Evolutionary conservation across 768 basidiomycete species (phyloP).

Genomic region (Suillus occidentalis): DNA sequence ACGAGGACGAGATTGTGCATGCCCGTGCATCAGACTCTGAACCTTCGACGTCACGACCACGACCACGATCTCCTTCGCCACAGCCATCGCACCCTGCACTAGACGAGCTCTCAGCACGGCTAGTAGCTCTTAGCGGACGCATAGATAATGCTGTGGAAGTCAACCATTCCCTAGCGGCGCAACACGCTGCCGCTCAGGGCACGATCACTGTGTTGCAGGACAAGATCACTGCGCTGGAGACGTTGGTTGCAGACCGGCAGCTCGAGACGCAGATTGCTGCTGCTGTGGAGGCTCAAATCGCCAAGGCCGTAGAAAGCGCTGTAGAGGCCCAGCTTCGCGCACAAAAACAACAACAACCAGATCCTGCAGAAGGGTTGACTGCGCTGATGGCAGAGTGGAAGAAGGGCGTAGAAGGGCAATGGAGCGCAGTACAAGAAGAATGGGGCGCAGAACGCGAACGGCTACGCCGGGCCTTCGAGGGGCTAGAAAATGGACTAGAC

Average conservation of each 20-base stretch:
- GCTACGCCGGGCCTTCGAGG: slow-evolving; percentile 68
- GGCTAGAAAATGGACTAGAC: slow-evolving; percentile 74
- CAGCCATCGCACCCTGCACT: slow-evolving; percentile 37
- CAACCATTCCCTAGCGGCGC: slow-evolving; percentile 69
- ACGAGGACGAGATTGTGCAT: slow-evolving; percentile 33
- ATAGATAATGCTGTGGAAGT: slow-evolving; percentile 75
- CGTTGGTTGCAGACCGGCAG: slow-evolving; percentile 53
- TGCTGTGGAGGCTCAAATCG: slow-evolving; percentile 32
- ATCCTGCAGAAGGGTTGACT: slow-evolving; percentile 43
- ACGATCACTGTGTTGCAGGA: slow-evolving; percentile 68
- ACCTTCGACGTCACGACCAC: slow-evolving; percentile 18
- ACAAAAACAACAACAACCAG: slow-evolving; percentile 1
- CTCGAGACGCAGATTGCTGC: slow-evolving; percentile 37
- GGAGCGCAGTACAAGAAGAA: slow-evolving; percentile 74
- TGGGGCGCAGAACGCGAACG: slow-evolving; percentile 83
- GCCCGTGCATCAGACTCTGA: slow-evolving; percentile 28
- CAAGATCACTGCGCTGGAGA: slow-evolving; percentile 71
- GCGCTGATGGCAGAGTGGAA: slow-evolving; percentile 71
- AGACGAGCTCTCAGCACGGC: slow-evolving; percentile 60
- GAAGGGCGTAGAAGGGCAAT: slow-evolving; percentile 74
- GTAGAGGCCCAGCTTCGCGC: slow-evolving; percentile 2
- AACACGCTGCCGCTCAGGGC: slow-evolving; percentile 75
- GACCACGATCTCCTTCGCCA: slow-evolving; percentile 20
- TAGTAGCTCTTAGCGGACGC: slow-evolving; percentile 64
- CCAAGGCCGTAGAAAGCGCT: slow-evolving; percentile 36